Conservation (phyloP, 2,329 filamentous ascomycete genomes). For the Colletotrichum higginsianum region DNA sequence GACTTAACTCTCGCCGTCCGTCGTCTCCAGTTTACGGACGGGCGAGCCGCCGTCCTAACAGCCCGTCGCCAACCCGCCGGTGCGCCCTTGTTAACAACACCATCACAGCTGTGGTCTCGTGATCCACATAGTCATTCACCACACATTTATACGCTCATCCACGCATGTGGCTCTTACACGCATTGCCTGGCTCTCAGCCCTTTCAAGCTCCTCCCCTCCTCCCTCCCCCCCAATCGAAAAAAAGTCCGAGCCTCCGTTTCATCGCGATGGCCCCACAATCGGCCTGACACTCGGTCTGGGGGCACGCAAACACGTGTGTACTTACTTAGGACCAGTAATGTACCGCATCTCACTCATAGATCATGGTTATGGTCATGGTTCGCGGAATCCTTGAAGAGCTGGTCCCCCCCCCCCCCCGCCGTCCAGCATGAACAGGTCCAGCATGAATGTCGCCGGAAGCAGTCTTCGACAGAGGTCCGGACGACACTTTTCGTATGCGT, state of each 20-base stretch:
- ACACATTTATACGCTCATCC: too few species aligned
- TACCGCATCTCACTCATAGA: not conserved
- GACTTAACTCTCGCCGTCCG: not conserved
- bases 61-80: not conserved
- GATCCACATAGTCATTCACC: too few species aligned
- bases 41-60: not conserved
- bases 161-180: not conserved
- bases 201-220: not conserved
- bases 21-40: conserved; percentile 3
- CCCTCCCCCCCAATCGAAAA: not conserved
- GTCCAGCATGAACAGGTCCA: conserved; percentile 6
- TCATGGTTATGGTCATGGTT: not conserved
- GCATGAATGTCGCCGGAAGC: conserved; percentile 10
- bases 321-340: not conserved
- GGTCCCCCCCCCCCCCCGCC: not conserved
- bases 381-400: not conserved
- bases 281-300: conserved; percentile 15
- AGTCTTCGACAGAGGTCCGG: not conserved
- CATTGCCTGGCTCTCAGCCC: conserved; percentile 13
- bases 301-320: not conserved
- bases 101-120: too few species aligned
- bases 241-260: conserved; percentile 40
- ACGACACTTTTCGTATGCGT: not conserved
- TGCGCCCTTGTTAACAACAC: not conserved
- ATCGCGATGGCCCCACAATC: conserved; percentile 9